Conservation (phyloP, 169 alveolate species). For the Theileria orientalis region DNA sequence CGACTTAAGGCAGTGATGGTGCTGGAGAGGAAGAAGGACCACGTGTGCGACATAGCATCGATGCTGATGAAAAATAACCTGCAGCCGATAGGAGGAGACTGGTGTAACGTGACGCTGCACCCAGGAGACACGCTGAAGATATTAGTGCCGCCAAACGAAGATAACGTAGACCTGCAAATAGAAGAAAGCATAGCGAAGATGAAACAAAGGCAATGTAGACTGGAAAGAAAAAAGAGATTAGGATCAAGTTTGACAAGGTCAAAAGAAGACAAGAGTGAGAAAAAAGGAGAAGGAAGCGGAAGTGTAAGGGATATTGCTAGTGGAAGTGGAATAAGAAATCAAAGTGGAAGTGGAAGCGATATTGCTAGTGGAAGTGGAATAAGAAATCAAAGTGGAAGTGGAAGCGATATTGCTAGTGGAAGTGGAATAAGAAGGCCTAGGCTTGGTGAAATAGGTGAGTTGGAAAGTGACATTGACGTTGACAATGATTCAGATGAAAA, state of each 20-base stretch:
- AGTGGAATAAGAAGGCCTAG: neutral
- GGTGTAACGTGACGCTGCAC: constrained; percentile 29
- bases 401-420: neutral
- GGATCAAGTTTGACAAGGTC: neutral
- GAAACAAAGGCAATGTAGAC: neutral
- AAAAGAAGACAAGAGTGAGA: neutral
- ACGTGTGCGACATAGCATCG: constrained; percentile 12
- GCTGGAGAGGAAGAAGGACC: neutral
- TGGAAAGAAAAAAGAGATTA: neutral
- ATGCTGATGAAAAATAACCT: constrained; percentile 6
- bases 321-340: neutral
- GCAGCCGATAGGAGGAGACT: constrained; percentile 21
- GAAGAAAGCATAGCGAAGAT: neutral
- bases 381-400: neutral
- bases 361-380: neutral
- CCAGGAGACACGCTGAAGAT: constrained; percentile 33
- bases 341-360: neutral
- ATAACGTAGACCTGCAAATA: neutral
- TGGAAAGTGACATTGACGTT: too few relatives aligned
- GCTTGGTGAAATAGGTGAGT: neutral
- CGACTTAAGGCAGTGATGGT: neutral
- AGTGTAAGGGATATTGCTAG: neutral
- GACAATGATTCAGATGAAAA: too few relatives aligned
- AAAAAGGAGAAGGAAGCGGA: neutral
- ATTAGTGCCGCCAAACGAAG: constrained; percentile 10